Evolutionary conservation across 805 yeast species (phyloP).

Genomic region (Saturnispora saitoi): DNA sequence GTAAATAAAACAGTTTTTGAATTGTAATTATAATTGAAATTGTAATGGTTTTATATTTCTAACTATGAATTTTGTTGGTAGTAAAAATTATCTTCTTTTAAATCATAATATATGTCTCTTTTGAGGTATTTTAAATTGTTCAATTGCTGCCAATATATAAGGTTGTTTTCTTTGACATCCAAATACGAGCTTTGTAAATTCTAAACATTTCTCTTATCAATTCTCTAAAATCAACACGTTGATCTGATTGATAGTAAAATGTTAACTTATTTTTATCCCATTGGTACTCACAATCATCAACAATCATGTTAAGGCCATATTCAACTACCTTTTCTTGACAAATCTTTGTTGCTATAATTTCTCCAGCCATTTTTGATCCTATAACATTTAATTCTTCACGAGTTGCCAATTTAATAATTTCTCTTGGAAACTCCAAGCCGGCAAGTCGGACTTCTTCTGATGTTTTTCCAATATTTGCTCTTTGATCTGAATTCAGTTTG

Average conservation of each 20-base stretch:
- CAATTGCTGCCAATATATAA: neutral
- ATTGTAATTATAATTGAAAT: too few species aligned
- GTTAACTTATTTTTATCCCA: conserved; percentile 78
- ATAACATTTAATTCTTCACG: conserved; percentile 53
- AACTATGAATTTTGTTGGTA: neutral
- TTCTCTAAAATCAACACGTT: conserved; percentile 70
- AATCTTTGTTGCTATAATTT: conserved; percentile 55
- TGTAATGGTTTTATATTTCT: neutral
- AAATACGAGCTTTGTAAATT: conserved; percentile 69
- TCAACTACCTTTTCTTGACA: conserved; percentile 52
- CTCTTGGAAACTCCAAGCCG: conserved; percentile 58
- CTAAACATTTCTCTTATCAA: conserved; percentile 67
- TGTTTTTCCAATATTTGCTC: conserved; percentile 38
- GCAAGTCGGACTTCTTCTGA: conserved; percentile 27
- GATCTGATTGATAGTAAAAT: conserved; percentile 55
- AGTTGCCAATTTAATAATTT: conserved; percentile 54
- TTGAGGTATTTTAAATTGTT: neutral
- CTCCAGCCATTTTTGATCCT: conserved; percentile 53
- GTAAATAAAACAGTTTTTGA: neutral
- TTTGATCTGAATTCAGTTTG: conserved; percentile 64
- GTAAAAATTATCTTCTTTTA: neutral
- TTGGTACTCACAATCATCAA: conserved; percentile 76
- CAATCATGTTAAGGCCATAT: conserved; percentile 43
- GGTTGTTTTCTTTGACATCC: conserved; percentile 54
- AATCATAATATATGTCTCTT: neutral